These are phyloP conservation scores for Candida sanyiensis DNA, from an alignment of 805 yeast species.

Conservation along the genomic window DNA sequence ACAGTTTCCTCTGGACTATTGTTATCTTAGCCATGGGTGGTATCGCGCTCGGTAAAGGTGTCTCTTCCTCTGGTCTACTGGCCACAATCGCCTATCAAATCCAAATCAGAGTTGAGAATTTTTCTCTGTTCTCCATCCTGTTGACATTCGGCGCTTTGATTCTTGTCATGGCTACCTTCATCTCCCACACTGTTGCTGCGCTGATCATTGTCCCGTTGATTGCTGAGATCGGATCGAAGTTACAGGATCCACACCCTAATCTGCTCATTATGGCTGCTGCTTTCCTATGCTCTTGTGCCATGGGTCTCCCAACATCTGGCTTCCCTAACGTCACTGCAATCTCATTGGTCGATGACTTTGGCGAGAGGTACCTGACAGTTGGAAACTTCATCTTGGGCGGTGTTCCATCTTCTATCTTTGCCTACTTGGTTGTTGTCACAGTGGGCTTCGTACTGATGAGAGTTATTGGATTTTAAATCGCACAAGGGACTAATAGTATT, in stretches of 20 bases:
- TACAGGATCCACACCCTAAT: conserved; percentile 78
- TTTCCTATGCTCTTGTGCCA: conserved; percentile 82
- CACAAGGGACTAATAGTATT: background rate
- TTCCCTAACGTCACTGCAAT: conserved; percentile 98
- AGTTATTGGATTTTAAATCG: conserved; percentile 40
- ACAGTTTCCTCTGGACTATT: conserved; percentile 95
- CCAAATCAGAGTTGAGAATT: conserved; percentile 56
- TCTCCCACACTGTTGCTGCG: conserved; percentile 96
- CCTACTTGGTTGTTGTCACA: conserved; percentile 66
- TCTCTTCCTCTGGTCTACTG: conserved; percentile 82
- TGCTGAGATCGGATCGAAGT: conserved; percentile 75
- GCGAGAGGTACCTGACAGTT: conserved; percentile 84
- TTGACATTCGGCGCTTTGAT: conserved; percentile 78
- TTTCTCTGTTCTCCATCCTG: conserved; percentile 68
- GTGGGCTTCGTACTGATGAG: conserved; percentile 76
- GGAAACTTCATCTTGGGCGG: conserved; percentile 85
- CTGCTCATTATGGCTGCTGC: conserved; percentile 63
- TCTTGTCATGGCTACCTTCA: conserved; percentile 84
- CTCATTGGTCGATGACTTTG: conserved; percentile 88
- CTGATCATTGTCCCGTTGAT: conserved; percentile 87
- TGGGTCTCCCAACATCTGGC: conserved; percentile 97
- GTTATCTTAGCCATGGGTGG: conserved; percentile 98
- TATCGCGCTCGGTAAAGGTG: conserved; percentile 91
- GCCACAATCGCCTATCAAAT: conserved; percentile 70
- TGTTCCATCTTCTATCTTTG: conserved; percentile 76